Conservation (phyloP, 2,329 filamentous ascomycete species). For the Pseudogymnoascus sp. region DNA sequence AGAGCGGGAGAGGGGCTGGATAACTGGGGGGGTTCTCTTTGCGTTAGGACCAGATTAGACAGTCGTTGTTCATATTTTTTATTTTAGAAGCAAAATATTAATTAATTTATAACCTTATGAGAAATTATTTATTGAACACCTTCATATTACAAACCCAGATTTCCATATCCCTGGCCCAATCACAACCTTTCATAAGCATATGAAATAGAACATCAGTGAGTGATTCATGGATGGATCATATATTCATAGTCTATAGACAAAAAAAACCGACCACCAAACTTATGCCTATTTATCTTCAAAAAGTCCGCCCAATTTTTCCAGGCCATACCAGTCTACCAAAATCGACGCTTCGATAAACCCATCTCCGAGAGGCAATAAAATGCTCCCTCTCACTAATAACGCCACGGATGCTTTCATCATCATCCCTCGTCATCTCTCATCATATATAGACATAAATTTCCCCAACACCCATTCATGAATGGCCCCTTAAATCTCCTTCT, state of each 20-base stretch:
- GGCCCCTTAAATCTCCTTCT: constrained; percentile 36
- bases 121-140: too few species aligned
- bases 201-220: too few species aligned
- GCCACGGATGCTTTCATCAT: neutral
- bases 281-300: neutral
- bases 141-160: too few species aligned
- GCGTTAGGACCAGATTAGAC: too few species aligned
- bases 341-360: neutral
- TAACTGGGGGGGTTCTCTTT: too few species aligned
- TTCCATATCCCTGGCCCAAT: too few species aligned
- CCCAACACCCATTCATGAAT: neutral
- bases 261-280: neutral
- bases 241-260: neutral
- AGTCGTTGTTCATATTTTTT: too few species aligned
- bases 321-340: neutral
- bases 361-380: neutral
- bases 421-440: neutral
- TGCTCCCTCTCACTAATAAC: neutral
- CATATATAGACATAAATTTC: neutral
- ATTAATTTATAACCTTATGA: too few species aligned
- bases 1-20: too few species aligned
- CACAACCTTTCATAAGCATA: too few species aligned
- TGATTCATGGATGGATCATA: neutral
- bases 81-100: too few species aligned
- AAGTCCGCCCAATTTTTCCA: neutral